Evolutionary conservation across 2,329 filamentous ascomycete species (phyloP), one percentile per base, ranked within the genome.

Genomic region (Colletotrichum sp.): DNA sequence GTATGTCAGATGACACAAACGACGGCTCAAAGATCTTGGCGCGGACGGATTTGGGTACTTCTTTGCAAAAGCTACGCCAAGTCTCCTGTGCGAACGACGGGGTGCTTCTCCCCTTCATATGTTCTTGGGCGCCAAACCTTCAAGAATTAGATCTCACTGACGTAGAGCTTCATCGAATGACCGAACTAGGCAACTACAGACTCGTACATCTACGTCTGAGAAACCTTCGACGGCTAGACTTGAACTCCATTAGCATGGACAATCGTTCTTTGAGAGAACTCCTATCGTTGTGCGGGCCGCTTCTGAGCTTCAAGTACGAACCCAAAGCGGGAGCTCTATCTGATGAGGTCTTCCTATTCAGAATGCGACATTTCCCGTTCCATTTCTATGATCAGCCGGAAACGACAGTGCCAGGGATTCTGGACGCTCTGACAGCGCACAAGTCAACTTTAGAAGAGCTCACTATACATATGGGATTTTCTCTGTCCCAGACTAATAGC

Each of bases 221-320:
- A n/a, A 49, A n/a, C 39, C 9, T 49, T 49, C 39, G 18, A 49
- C 39, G 39, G 0, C 2, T 49, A 0, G 1, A 49, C 9, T 2
- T 49, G 1, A 4, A 21, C 39, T n/a, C 18, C 2, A 4, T 49
- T 18, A 0, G 0, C 39, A 49, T 12, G 3, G 1, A n/a, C 18
- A 49, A 0, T 4, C 0, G 9, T 12, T 49, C 39, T 6, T 1
- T 49, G 0, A n/a, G 0, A 0, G 9, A 21, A n/a, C 39, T n/a
- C 2, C 9, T 49, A 1, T 4, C 2, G 39, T n/a, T 1, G 3
- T 49, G 18, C 9, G 18, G 39, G 1, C 9, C 39, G 5, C 39
- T 49, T 49, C 39, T 49, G 18, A 49, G 39, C 39, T 49, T 49
- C 39, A 49, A 49, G 12, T 49, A 49, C 39, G 8, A 10, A 0